Evolutionary conservation across 495 filamentous ascomycete genomes (phyloP).

Genomic region (Massariosphaeria phaeospora): DNA sequence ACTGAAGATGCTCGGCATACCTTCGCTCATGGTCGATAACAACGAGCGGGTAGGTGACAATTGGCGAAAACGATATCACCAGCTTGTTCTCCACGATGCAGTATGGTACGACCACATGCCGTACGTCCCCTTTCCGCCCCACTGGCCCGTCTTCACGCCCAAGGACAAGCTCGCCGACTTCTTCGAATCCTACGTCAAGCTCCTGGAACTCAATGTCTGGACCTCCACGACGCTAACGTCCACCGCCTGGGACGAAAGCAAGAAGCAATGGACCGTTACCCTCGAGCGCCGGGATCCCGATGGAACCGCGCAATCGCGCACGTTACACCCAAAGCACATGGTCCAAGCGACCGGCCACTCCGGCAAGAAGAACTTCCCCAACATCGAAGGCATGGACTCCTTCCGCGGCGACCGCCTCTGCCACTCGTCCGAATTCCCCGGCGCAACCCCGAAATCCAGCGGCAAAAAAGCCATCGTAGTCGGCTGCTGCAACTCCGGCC

Average conservation of each 20-base stretch:
- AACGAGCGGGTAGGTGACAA: conserved; percentile 67
- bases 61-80: conserved; percentile 65
- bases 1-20: conserved; percentile 64
- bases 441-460: conserved; percentile 40
- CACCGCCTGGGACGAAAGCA: conserved; percentile 50
- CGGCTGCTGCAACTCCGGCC: conserved; percentile 73
- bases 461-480: conserved; percentile 70
- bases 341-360: conserved; percentile 70
- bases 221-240: conserved; percentile 50
- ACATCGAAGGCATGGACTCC: conserved; percentile 55
- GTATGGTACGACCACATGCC: conserved; percentile 75
- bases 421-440: conserved; percentile 63
- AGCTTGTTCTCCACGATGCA: conserved; percentile 67
- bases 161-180: conserved; percentile 80
- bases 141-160: conserved; percentile 56
- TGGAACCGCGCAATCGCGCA: conserved; percentile 49
- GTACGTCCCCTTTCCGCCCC: conserved; percentile 62
- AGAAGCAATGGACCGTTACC: conserved; percentile 57
- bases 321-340: conserved; percentile 59
- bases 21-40: conserved; percentile 60
- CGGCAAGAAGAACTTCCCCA: conserved; percentile 62
- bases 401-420: conserved; percentile 59
- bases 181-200: conserved; percentile 66
- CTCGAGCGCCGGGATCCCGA: conserved; percentile 46
- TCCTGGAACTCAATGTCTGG: conserved; percentile 78